Percentiles rank a stretch among this genome's conserved stretches.
Evolutionary conservation across 2,329 filamentous ascomycete genomes (phyloP).

Genomic region (Fusarium euwallaceae): DNA sequence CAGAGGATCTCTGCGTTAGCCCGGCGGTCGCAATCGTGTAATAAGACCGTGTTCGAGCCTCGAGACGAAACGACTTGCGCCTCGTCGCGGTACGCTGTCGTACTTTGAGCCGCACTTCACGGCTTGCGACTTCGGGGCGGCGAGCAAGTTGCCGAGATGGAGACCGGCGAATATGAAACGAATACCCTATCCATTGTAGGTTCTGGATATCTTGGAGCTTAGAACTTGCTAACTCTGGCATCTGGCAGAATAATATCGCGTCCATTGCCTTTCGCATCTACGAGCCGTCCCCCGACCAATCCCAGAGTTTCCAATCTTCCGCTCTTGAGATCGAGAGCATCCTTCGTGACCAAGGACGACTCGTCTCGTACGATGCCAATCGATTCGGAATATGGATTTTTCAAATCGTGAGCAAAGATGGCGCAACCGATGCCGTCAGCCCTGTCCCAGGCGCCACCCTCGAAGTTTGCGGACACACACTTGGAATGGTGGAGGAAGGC

Average conservation of each 20-base stretch:
- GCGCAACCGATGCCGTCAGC: conserved; percentile 41
- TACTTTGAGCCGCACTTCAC: conserved; percentile 44
- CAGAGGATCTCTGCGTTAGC: conserved; percentile 31
- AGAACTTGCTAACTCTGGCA: conserved; percentile 32
- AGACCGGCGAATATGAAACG: conserved; percentile 73
- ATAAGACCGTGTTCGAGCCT: conserved; percentile 10
- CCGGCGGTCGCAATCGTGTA: conserved; percentile 9
- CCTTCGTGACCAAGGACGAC: conserved; percentile 65
- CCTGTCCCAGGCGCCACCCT: conserved; percentile 55
- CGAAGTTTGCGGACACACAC: conserved; percentile 59
- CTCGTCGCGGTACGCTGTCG: conserved; percentile 35
- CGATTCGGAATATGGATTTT: conserved; percentile 69
- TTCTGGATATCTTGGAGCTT: background rate
- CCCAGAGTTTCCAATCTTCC: conserved; percentile 59
- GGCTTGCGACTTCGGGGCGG: conserved; percentile 45
- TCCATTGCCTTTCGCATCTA: conserved; percentile 69
- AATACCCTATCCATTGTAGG: conserved; percentile 70
- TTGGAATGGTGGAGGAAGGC: conserved; percentile 64
- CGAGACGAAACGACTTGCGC: conserved; percentile 32
- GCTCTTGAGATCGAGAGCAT: conserved; percentile 65
- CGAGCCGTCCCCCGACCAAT: conserved; percentile 60
- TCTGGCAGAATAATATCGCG: conserved; percentile 66
- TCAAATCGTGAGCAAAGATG: conserved; percentile 60
- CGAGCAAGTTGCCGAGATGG: conserved; percentile 66
- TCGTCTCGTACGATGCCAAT: conserved; percentile 65